Evolutionary conservation across 2,329 filamentous ascomycete genomes (phyloP).

Genomic region (Hansfordia pulvinata): DNA sequence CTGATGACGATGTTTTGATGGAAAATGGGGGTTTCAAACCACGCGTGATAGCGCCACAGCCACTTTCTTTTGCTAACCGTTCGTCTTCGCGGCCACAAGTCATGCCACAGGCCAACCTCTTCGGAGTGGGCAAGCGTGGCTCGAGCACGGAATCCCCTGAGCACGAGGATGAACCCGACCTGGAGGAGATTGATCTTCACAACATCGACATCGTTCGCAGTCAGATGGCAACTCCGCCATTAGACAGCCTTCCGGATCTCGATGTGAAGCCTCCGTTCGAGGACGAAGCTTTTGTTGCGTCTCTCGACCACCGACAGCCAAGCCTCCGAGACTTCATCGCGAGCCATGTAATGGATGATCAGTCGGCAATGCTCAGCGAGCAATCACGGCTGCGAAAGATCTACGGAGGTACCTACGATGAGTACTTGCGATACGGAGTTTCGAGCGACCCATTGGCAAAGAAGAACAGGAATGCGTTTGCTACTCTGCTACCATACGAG

Average conservation of each 20-base stretch:
- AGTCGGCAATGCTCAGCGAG: conserved; percentile 19
- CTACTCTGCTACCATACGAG: conserved; percentile 20
- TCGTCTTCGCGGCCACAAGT: conserved; percentile 7
- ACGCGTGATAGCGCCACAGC: too few species aligned
- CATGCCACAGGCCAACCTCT: too few species aligned
- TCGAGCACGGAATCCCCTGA: conserved; percentile 33
- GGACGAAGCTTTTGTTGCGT: conserved; percentile 28
- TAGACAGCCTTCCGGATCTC: conserved; percentile 38
- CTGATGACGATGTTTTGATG: too few species aligned
- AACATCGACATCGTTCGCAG: conserved; percentile 34
- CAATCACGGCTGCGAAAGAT: conserved; percentile 24
- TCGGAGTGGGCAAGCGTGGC: conserved; percentile 14
- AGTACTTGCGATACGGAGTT: conserved; percentile 40
- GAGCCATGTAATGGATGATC: conserved; percentile 27
- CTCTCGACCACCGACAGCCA: conserved; percentile 22
- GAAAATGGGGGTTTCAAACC: too few species aligned
- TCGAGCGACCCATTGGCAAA: conserved; percentile 40
- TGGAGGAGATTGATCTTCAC: conserved; percentile 37
- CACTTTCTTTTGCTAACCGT: conserved; percentile 8
- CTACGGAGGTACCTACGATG: conserved; percentile 33
- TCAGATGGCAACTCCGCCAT: conserved; percentile 38
- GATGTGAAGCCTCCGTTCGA: conserved; percentile 31
- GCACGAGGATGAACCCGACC: conserved; percentile 39
- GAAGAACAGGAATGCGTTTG: conserved; percentile 41
- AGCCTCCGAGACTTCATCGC: conserved; percentile 31